Evolutionary conservation across 75 land plant species (phyloP), one percentile per base, ranked within the genome.

Genomic region (Pinus albicaulis): DNA sequence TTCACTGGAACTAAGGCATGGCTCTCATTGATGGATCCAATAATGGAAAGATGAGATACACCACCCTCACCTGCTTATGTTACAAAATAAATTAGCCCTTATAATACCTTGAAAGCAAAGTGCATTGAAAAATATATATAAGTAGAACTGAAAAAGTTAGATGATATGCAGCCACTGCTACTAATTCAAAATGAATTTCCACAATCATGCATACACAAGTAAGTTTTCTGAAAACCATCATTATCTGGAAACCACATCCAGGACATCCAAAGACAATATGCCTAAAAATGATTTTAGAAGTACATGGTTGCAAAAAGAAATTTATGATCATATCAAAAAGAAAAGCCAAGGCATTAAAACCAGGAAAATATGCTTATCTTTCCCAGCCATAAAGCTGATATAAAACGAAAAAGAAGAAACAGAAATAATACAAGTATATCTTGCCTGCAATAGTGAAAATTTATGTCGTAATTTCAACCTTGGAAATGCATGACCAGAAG

Each of bases 401-500:
- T 4, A 13, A 55, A 31, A 59, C 20, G 34, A n/a, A 8, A 0
- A 5, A 52, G 22, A 55, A 7, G 66, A 3, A 57, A 28, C 14
- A 24, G 13, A 63, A 38, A 78, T n/a, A 24, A 77, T 48, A 12
- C 11, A 75, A 34, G 57, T 36, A 56, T 64, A n/a, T 83, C 90
- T 81, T 81, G 80, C 98, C 89, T 92, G 98, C 1, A 95, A 91
- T 74, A 95, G 82, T 56, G 98, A 95, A 56, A 93, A 92, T 81
- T 92, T 95, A 81, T 92, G 89, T 24, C 95, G 89, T 71, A 95
- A 79, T 83, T 89, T 88, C 74, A 95, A 73, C 55, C 85, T 80
- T 26, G 98, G 98, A 78, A 95, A 95, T 14, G 95, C 91, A 87
- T 95, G 98, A 23, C 91, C 91, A 82, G 76, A 76, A 52, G 95